Evolutionary conservation across 2,329 filamentous ascomycete genomes (phyloP).

Genomic region (Cladosporium austrohemisphaericum): DNA sequence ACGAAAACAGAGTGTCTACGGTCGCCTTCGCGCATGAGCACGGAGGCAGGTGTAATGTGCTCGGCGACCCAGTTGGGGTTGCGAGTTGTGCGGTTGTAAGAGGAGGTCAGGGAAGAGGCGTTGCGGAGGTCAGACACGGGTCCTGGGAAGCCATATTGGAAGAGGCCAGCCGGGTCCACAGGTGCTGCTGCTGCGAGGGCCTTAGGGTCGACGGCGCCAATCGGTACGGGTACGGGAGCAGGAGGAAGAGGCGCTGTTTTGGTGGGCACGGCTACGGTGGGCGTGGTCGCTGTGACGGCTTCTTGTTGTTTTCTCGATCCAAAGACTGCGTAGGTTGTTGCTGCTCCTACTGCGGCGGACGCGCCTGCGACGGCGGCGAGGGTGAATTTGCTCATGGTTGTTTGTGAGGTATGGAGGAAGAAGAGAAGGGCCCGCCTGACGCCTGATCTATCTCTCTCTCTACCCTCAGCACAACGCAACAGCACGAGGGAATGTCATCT

Average conservation of each 20-base stretch:
- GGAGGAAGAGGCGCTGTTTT: conserved; percentile 28
- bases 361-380: conserved; percentile 48
- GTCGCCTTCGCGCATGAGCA: conserved; percentile 71
- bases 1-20: conserved; percentile 77
- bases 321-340: conserved; percentile 46
- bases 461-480: not conserved
- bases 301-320: conserved; percentile 30
- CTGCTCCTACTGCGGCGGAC: conserved; percentile 47
- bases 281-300: conserved; percentile 32
- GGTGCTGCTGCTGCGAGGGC: conserved; percentile 27
- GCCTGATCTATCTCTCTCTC: not conserved
- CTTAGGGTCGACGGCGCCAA: conserved; percentile 21
- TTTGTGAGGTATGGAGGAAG: not conserved
- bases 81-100: conserved; percentile 82
- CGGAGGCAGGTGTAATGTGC: conserved; percentile 88
- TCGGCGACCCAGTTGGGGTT: conserved; percentile 92
- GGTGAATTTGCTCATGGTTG: conserved; percentile 48
- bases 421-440: not conserved
- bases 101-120: conserved; percentile 73
- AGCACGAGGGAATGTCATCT: conserved; percentile 10
- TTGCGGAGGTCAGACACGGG: conserved; percentile 78
- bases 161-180: conserved; percentile 50
- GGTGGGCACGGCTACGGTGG: conserved; percentile 23
- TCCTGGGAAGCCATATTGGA: conserved; percentile 74
- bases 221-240: conserved; percentile 26